Evolutionary conservation across 495 filamentous ascomycete species (phyloP).

Genomic region (Oidiodendron maius): DNA sequence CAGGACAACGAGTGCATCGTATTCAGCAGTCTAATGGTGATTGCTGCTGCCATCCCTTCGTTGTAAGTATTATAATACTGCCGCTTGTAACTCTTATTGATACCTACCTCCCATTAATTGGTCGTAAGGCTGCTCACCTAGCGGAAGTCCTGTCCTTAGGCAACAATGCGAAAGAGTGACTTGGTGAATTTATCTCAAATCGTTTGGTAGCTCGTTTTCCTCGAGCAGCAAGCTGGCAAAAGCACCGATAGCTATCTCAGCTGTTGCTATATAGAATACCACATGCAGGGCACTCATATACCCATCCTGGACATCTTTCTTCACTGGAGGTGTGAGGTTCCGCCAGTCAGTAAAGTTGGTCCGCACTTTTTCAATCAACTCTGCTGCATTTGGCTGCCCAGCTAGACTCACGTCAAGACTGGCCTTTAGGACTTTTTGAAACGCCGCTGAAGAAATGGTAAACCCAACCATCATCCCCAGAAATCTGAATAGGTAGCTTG

Average conservation of each 20-base stretch:
- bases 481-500: conserved; percentile 70
- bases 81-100: too few relatives aligned
- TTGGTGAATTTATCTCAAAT: too few relatives aligned
- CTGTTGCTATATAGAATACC: background rate
- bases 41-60: too few relatives aligned
- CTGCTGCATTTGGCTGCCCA: background rate
- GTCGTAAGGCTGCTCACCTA: too few relatives aligned
- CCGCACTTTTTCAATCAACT: background rate
- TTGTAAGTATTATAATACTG: too few relatives aligned
- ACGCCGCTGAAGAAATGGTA: conserved; percentile 66
- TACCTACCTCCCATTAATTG: too few relatives aligned
- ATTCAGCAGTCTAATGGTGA: too few relatives aligned
- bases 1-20: too few relatives aligned
- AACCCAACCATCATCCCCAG: conserved; percentile 78
- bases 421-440: conserved; percentile 65
- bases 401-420: conserved; percentile 57
- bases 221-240: background rate
- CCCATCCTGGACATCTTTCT: conserved; percentile 32
- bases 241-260: background rate
- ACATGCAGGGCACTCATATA: conserved; percentile 45
- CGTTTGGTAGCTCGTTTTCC: background rate
- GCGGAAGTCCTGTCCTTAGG: too few relatives aligned
- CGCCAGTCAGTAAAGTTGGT: background rate
- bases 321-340: background rate
- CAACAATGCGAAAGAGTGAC: too few relatives aligned